Base-by-base conservation (phyloP, 345 rosid species). In the Theobroma cacao region DNA sequence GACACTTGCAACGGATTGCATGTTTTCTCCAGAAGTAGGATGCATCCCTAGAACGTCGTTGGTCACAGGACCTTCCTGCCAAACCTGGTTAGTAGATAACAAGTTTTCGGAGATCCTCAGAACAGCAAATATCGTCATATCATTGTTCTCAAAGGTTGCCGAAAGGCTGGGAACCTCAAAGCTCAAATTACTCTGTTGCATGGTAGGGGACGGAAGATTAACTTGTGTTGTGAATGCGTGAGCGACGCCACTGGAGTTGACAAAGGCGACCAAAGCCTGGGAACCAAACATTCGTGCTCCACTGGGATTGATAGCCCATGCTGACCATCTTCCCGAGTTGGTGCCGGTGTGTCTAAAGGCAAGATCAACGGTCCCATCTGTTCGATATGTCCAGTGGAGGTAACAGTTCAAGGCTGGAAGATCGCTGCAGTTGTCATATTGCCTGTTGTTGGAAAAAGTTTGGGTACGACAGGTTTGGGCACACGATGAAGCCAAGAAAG, bases 241-340 rank as follows among this genome's bases (percentile, higher is more conserved):
- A 74, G 85, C 62, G 2, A 79, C 17, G 3, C 93, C 89, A 72
- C 69, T 60, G 2, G 91, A 79, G 61, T 76, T 84, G 3, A 47
- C 85, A 82, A 47, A 87, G 3, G 98, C 97, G 1, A 92, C 87
- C 24, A 94, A 82, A 77, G 91, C 82, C 75, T 94, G 94, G 1
- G 91, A 84, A 4, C 92, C 93, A 1, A 0, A 3, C 98, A 94
- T 94, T 3, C 0, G 1, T 9, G 3, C 2, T 3, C 80, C 79
- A 2, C 10, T 64, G 2, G 96, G 94, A 77, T 94, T 94, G 66
- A 94, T 82, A 9, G 89, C 91, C 96, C 97, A 92, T 17, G 96
- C 67, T 6, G 89, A 70, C 97, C 97, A 94, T 2, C 76, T 68
- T 0, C 87, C 58, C 0, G 88, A 4, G 1, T 81, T 20, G 48